These are phyloP conservation scores for Lasiosphaeria miniovina DNA, from an alignment of 495 filamentous ascomycete genomes.

Conservation along the genomic window DNA sequence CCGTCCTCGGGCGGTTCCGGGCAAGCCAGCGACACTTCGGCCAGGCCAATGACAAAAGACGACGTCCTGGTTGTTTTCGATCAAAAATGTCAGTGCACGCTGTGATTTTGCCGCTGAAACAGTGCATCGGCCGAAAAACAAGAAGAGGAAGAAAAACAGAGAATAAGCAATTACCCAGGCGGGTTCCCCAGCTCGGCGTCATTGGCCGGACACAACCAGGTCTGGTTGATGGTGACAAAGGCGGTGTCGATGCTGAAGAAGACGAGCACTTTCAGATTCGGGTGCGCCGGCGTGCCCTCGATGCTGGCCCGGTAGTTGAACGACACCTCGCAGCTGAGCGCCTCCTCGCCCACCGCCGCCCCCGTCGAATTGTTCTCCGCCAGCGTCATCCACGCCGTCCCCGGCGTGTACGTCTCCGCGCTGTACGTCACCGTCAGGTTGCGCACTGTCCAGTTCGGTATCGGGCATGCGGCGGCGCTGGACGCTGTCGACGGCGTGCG, in stretches of 20 bases:
- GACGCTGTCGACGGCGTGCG: too few relatives aligned
- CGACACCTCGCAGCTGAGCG: not conserved
- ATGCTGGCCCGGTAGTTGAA: not conserved
- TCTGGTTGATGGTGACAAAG: not conserved
- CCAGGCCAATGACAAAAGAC: not conserved
- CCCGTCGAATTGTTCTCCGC: not conserved
- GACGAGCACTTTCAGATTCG: not conserved
- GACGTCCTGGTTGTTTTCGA: not conserved
- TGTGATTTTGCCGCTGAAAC: not conserved
- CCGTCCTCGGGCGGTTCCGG: not conserved
- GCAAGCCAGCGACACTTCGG: not conserved
- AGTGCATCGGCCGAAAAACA: not conserved
- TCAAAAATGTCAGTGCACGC: not conserved
- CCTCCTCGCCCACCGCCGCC: not conserved
- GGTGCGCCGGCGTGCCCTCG: not conserved
- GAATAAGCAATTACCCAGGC: not conserved
- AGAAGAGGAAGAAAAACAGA: not conserved
- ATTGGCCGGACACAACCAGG: not conserved
- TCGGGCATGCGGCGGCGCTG: not conserved
- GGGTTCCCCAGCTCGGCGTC: not conserved
- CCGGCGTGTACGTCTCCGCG: not conserved
- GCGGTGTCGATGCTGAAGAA: not conserved
- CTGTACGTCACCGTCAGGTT: not conserved
- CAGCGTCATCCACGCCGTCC: not conserved
- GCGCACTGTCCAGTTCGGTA: not conserved